These are phyloP conservation scores for Dorcoceras hygrometricum DNA, from an alignment of 257 asterid species.

Conservation along the genomic window DNA sequence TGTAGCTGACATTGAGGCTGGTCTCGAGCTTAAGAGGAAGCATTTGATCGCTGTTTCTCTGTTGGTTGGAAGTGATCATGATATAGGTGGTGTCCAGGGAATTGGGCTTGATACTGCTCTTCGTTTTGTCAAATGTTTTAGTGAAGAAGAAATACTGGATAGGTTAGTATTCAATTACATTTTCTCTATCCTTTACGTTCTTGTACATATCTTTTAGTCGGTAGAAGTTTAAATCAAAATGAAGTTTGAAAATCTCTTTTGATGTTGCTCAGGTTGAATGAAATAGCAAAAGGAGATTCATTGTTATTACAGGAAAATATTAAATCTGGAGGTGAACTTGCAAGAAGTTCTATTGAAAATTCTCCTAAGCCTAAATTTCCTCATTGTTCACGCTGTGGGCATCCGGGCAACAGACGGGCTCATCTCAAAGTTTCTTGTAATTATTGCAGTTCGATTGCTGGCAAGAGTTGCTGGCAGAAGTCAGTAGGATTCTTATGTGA, in stretches of 20 bases:
- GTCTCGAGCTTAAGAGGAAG: conserved; percentile 74
- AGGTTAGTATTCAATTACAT: conserved; percentile 40
- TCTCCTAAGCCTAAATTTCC: conserved; percentile 47
- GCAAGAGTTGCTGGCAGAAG: conserved; percentile 59
- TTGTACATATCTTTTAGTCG: not conserved
- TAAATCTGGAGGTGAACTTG: conserved; percentile 28
- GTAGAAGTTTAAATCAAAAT: not conserved
- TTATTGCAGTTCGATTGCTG: conserved; percentile 49
- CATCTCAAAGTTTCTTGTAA: conserved; percentile 72
- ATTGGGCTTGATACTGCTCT: conserved; percentile 81
- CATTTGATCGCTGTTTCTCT: conserved; percentile 87
- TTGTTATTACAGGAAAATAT: conserved; percentile 25
- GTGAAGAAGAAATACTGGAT: conserved; percentile 61
- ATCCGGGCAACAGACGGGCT: conserved; percentile 81
- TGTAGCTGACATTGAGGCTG: conserved; percentile 74
- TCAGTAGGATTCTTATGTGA: conserved; percentile 68
- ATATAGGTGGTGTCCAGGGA: conserved; percentile 74
- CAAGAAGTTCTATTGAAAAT: conserved; percentile 34
- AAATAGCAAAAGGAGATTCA: conserved; percentile 50
- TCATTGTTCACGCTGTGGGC: conserved; percentile 95
- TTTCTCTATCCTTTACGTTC: not conserved
- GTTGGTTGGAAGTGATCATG: conserved; percentile 88
- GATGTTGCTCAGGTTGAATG: conserved; percentile 54
- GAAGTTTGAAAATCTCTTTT: conserved; percentile 4
- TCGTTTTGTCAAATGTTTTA: conserved; percentile 73